Base-by-base conservation (phyloP, 495 filamentous ascomycete genomes). In the Penicilliopsis zonata region DNA sequence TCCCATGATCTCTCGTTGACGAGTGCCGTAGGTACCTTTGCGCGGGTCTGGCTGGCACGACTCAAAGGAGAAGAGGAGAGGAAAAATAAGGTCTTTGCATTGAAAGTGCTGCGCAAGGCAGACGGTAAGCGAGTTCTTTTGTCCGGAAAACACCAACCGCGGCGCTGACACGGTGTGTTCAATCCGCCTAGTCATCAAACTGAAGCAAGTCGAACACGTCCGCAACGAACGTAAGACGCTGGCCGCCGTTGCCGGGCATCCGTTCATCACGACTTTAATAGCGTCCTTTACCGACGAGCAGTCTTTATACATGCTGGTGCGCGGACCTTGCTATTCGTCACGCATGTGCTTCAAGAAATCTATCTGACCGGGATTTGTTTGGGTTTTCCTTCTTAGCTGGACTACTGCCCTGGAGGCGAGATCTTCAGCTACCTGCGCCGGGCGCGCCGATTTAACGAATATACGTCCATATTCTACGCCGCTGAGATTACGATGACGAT, bases 201-300 rank as follows among this genome's bases (percentile, higher is more conserved):
- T 95, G 40, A 96, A 98, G 69, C 90, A 98, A 59, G 79, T 95
- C 43, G 90, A 95, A 60, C 90, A 96, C 65, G 86, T 95, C 36
- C 80, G 84, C 42, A 90, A 94, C 54, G 90, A 98, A 62, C 78
- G 90, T 21, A 74, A 74, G 41, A 80, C 92, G 12, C 76, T 98
- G 4, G 75, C 80, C 38, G 80, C 83, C 34, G 88, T 95, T 18
- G 73, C 83, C 29, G 86, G 86, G 13, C 83, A 95, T 52, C 90
- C 90, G 20, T 95, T 96, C 57, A 94, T 96, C 47, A 95, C 87
- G 37, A 82, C 74, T n/a, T 67, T 94, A 44, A 65, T 90, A 22
- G 80, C 80, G 21, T 86, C 83, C 35, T 98, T 95, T 55, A 84
- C 87, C 31, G 86, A 95, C 51, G 68, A 71, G 34, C 83, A 90